These are phyloP conservation scores for Candida palmyrensis DNA, from an alignment of 805 yeast species.

Conservation along the genomic window DNA sequence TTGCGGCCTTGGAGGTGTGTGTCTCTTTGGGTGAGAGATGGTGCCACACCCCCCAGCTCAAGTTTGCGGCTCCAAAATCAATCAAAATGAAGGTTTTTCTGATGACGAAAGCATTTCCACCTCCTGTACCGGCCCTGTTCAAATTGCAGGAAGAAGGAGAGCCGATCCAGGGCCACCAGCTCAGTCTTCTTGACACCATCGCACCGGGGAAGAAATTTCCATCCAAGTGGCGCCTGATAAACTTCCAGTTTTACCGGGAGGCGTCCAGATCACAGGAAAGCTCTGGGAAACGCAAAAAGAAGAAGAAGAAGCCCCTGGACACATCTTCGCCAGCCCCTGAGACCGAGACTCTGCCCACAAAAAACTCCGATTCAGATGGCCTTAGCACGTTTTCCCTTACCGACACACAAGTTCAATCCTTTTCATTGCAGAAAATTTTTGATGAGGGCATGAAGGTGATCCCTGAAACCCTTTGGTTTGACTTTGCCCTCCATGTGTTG, in stretches of 20 bases:
- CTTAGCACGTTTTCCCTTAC: constrained; percentile 45
- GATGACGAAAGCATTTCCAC: constrained; percentile 54
- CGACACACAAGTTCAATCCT: constrained; percentile 52
- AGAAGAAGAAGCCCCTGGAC: constrained; percentile 8
- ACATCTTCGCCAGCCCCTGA: constrained; percentile 3
- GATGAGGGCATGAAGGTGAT: constrained; percentile 53
- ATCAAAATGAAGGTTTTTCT: constrained; percentile 44
- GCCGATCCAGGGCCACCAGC: constrained; percentile 29
- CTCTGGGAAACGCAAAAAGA: constrained; percentile 16
- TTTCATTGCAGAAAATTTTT: constrained; percentile 56
- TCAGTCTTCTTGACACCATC: constrained; percentile 43
- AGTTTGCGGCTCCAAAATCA: constrained; percentile 39
- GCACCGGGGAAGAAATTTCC: constrained; percentile 43
- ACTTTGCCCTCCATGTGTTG: constrained; percentile 56
- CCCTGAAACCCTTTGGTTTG: constrained; percentile 62
- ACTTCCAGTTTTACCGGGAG: constrained; percentile 44
- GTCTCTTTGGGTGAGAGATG: constrained; percentile 58
- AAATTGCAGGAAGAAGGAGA: constrained; percentile 9
- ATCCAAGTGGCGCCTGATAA: constrained; percentile 49
- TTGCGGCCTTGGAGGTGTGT: constrained; percentile 57
- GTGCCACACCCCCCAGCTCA: constrained; percentile 39
- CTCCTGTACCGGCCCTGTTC: constrained; percentile 32
- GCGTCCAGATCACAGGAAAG: constrained; percentile 10
- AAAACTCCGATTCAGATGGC: constrained; percentile 21
- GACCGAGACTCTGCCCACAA: constrained; percentile 7